Evolutionary conservation across 805 yeast species (phyloP), one percentile per base, ranked within the genome.

Genomic region (Tetrapisispora phaffii): DNA sequence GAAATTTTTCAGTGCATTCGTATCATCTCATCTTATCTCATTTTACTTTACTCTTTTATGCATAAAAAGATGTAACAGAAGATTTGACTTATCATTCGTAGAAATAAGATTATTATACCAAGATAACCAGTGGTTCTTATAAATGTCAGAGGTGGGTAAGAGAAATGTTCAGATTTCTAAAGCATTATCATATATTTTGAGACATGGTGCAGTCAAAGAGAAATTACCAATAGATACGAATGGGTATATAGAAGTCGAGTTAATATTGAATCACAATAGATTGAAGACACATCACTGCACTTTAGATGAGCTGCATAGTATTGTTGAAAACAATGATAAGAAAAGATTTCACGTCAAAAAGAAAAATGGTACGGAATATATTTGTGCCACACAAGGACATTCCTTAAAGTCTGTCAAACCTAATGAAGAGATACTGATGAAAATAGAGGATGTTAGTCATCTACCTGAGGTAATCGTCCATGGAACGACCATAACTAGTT

Each of bases 301-400:
- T 0, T 42, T 65, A 1, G 76, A 73, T 15, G 93, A 84, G 47
- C 58, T 93, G 3, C 55, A 67, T 35, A 56, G 76, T 17, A 72
- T 87, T 1, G 96, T 88, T 0, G 70, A 61, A 0, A 67, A 60
- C 7, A 85, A 89, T 55, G 79, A 73, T 44, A 90, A 90, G 64
- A 72, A 80, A 53, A 62, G 98, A 44, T 90, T 80, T 63, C 71
- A 73, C 31, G 48, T 88, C 12, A 66, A 62, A 40, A 10, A 15
- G 10, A 45, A 44, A 5, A 53, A 53, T 9, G 63, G 59, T 6
- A 65, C 53, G 4, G 56, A 47, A 4, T 41, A 52, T 31, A 76
- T 90, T n/a, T 77, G 97, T 58, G 97, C 98, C 3, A 81, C 82
- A 43, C 98, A 93, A 63, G 98, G 98, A 4, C 98, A 93, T 62